phyloP scores from a whole-genome alignment of 768 basidiomycete species.

The Naganishia friedmannii region DNA sequence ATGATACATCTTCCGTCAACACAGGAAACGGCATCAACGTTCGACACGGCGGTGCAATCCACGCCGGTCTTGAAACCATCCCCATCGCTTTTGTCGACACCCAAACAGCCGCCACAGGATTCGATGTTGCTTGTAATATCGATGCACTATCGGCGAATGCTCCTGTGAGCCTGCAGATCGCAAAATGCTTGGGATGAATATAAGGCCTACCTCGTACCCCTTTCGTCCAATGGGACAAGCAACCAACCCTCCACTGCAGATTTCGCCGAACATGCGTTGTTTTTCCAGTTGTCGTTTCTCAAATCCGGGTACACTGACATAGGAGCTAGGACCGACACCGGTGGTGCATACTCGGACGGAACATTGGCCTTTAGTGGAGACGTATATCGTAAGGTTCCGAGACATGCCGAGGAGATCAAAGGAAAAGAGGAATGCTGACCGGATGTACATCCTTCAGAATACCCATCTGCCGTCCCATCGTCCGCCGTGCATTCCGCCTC shows the following conservation, averaged over 20 bases:
- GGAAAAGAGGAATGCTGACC: neutral
- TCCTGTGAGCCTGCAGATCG: neutral
- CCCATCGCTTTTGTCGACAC: neutral
- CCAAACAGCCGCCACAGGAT: neutral
- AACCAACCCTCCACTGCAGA: neutral
- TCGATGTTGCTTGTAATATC: conserved; percentile 1
- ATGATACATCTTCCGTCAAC: neutral
- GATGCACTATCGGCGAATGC: neutral
- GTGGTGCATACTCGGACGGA: neutral
- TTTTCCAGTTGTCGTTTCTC: neutral
- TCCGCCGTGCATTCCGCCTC: neutral
- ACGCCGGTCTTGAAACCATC: neutral
- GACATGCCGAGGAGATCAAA: no score
- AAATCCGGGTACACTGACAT: neutral
- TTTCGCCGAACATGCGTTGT: neutral
- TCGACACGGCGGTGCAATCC: neutral
- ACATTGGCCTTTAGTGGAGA: neutral
- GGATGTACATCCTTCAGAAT: neutral
- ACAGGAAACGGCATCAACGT: neutral
- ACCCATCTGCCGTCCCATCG: neutral
- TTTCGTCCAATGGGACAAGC: neutral
- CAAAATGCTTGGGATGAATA: neutral
- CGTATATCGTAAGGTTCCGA: no score
- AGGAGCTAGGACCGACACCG: neutral
- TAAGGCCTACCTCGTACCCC: neutral